Percentiles rank a stretch among this genome's conserved stretches.
These are phyloP conservation scores for Pythium sukuiense DNA, from an alignment of 352 stramenopile species.

Conservation along the genomic window DNA sequence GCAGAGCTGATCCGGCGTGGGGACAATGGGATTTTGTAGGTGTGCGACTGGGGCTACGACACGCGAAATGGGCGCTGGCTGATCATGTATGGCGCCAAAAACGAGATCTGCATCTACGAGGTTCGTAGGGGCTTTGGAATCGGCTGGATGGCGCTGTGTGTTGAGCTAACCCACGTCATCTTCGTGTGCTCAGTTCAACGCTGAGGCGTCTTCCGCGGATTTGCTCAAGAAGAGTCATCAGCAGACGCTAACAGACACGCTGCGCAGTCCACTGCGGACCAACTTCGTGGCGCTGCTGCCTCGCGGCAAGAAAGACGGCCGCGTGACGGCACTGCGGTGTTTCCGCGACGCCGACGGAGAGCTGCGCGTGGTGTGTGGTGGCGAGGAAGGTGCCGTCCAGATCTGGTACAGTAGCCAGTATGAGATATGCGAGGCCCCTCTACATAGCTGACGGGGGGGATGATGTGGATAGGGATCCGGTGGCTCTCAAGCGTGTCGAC, in stretches of 20 bases:
- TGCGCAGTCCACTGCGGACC: slow-evolving; percentile 12
- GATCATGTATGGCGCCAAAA: slow-evolving; percentile 62
- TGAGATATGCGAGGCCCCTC: no score
- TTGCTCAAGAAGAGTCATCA: not conserved
- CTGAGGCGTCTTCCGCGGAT: not conserved
- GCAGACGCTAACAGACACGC: slow-evolving; percentile 18
- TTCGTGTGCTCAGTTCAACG: slow-evolving; percentile 9
- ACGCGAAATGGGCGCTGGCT: slow-evolving; percentile 35
- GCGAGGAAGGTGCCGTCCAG: slow-evolving; percentile 73
- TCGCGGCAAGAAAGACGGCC: slow-evolving; percentile 56
- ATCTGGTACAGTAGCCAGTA: slow-evolving; percentile 43
- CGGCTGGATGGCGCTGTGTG: not conserved
- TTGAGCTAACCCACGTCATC: not conserved
- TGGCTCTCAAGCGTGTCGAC: slow-evolving; percentile 43
- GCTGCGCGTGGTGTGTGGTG: slow-evolving; percentile 49
- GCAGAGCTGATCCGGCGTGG: not conserved
- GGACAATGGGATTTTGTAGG: slow-evolving; percentile 28
- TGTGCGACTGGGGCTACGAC: slow-evolving; percentile 63
- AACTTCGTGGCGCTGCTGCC: slow-evolving; percentile 51
- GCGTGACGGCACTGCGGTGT: slow-evolving; percentile 60
- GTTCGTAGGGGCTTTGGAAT: slow-evolving; percentile 28
- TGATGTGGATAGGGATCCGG: slow-evolving; percentile 43
- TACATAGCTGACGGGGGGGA: not conserved
- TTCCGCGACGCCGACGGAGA: slow-evolving; percentile 33
- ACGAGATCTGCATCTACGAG: slow-evolving; percentile 60